Base-by-base conservation (phyloP, 1,284 basidiomycete species). In the Puccinia coronata region DNA sequence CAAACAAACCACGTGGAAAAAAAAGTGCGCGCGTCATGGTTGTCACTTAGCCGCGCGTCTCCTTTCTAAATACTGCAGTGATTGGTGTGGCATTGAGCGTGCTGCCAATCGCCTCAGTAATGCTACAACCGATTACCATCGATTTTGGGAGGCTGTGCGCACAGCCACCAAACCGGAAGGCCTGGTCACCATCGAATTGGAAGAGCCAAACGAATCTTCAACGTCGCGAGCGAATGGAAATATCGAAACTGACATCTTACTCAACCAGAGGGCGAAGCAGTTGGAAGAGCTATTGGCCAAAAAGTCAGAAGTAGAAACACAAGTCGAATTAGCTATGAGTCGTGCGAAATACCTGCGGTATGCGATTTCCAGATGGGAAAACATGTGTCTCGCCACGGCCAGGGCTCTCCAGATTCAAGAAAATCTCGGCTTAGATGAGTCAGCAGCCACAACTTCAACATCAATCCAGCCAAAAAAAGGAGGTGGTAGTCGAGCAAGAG, bases 101-200 rank as follows among this genome's bases (percentile, higher is more conserved):
- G 78, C 69, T 25, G 67, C 69, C 11, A 51, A 18, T 39, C 78
- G 78, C 36, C 34, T 80, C 16, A 61, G 43, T 23, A 39, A 51
- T 71, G 41, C 43, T 28, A 63, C 69, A n/a, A 65, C 70, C 12
- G 31, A 72, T 34, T 39, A n/a, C 67, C 34, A 71, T 41, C 65
- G 53, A 49, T 73, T 80, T 73, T 80, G 78, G 78, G 41, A 72
- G n/a, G 61, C 57, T 47, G 69, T 80, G 25, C 69, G 59, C 16
- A n/a, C 69, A 51, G 70, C 77, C 59, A 78, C 80, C 61, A 74
- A 84, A 69, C 59, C 83, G 83, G 39, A 82, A 81, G 47, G 84
- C 81, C 61, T 85, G 83, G 83, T 85, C 83, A 70, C 39, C 9
- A 39, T 70, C 57, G 77, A 80, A 47, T 49, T 12, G n/a, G 36